Percentiles rank a stretch among this genome's conserved stretches.
Evolutionary conservation across 208 protist species (phyloP).

Genomic region (Zelonia costaricensis): DNA sequence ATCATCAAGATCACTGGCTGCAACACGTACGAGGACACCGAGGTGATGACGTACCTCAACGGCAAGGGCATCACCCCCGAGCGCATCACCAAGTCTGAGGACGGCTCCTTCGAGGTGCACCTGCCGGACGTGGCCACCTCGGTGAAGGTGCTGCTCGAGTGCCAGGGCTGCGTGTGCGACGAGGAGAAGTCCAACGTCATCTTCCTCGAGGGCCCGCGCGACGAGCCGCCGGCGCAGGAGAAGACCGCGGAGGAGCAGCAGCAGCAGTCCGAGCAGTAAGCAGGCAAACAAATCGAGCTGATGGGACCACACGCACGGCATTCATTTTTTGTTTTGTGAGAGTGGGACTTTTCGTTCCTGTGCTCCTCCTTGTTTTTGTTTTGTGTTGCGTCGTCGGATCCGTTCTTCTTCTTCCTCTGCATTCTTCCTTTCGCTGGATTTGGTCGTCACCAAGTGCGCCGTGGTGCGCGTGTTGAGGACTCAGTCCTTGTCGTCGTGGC

Average conservation of each 20-base stretch:
- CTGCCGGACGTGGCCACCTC: conserved; percentile 67
- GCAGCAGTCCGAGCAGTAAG: conserved; percentile 19
- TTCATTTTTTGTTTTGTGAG: no score
- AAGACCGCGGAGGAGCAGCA: conserved; percentile 26
- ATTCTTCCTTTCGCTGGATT: no score
- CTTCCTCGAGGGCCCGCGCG: conserved; percentile 72
- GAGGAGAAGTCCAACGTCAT: conserved; percentile 90
- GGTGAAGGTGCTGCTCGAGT: conserved; percentile 81
- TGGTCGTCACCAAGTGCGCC: no score
- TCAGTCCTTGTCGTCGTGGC: no score
- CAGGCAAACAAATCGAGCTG: neutral
- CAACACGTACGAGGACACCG: conserved; percentile 68
- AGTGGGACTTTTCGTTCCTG: no score
- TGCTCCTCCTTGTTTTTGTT: no score
- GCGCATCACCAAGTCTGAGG: conserved; percentile 72
- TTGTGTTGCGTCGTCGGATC: no score
- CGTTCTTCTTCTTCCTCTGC: no score
- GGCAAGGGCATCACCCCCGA: conserved; percentile 71
- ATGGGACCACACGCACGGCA: no score
- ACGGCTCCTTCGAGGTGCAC: conserved; percentile 72
- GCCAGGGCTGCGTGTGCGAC: conserved; percentile 81
- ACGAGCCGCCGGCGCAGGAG: conserved; percentile 20
- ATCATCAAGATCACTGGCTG: conserved; percentile 83
- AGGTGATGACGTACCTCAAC: conserved; percentile 87
- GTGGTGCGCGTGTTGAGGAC: no score